These are phyloP conservation scores for Entomortierella chlamydospora DNA, from an alignment of 192 early-diverging fungal genomes.

Conservation along the genomic window DNA sequence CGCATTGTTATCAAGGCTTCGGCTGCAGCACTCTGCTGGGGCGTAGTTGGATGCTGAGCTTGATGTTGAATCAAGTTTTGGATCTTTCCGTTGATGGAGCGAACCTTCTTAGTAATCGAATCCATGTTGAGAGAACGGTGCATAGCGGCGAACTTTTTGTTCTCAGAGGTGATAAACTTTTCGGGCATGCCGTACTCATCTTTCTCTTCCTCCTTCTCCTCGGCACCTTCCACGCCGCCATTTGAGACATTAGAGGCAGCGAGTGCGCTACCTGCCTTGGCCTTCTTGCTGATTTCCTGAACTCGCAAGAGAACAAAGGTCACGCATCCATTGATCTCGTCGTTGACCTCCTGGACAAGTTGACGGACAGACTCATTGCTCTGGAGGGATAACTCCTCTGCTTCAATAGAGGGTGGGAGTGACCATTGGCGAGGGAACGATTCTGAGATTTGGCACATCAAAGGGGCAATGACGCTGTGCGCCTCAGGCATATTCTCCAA, in stretches of 20 bases:
- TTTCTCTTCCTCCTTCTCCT: slow-evolving; percentile 52
- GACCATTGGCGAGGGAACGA: slow-evolving; percentile 40
- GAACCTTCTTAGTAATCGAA: slow-evolving; percentile 46
- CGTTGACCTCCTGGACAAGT: slow-evolving; percentile 39
- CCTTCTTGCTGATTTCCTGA: slow-evolving; percentile 41
- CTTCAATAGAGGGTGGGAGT: background rate
- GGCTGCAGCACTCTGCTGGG: slow-evolving; percentile 22
- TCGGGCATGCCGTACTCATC: slow-evolving; percentile 61
- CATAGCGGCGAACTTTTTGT: slow-evolving; percentile 53
- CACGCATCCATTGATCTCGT: slow-evolving; percentile 47
- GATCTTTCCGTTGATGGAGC: slow-evolving; percentile 43
- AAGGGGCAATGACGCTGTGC: slow-evolving; percentile 47
- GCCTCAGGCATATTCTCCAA: slow-evolving; percentile 45
- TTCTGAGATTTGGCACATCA: slow-evolving; percentile 54
- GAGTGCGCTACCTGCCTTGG: slow-evolving; percentile 9
- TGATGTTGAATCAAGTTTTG: slow-evolving; percentile 22
- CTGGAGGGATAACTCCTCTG: slow-evolving; percentile 14
- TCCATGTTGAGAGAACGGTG: slow-evolving; percentile 51
- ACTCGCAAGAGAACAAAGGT: slow-evolving; percentile 49
- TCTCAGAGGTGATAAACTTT: slow-evolving; percentile 55
- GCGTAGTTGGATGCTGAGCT: background rate
- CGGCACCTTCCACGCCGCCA: slow-evolving; percentile 58
- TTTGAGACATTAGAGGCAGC: slow-evolving; percentile 57
- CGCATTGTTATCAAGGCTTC: slow-evolving; percentile 53
- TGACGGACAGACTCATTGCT: slow-evolving; percentile 28